Conservation (phyloP, 306 rosid species). For the Gynostemma pentaphyllum region DNA sequence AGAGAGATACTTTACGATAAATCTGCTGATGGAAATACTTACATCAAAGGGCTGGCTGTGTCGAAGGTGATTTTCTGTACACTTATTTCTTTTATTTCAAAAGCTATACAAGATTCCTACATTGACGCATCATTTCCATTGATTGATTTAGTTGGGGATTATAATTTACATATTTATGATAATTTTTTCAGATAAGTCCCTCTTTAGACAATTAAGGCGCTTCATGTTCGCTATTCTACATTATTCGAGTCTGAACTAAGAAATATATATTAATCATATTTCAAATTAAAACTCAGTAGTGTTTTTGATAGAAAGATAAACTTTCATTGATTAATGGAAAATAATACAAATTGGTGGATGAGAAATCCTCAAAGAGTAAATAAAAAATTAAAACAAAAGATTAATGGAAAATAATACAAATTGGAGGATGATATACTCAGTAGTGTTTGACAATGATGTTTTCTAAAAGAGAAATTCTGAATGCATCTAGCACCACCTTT, state of each 20-base stretch:
- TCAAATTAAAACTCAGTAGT: not conserved
- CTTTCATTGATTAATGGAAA: too few species aligned
- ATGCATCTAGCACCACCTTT: too few species aligned
- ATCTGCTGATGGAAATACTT: slow-evolving; percentile 54
- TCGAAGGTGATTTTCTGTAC: slow-evolving; percentile 46
- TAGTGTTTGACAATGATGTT: too few species aligned
- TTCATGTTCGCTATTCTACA: not conserved
- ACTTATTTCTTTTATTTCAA: not conserved
- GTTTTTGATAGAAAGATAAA: too few species aligned
- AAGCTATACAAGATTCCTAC: not conserved
- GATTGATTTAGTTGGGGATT: too few species aligned
- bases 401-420: too few species aligned
- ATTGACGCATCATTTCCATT: not conserved
- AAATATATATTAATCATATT: not conserved
- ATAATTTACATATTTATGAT: not conserved
- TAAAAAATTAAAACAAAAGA: too few species aligned
- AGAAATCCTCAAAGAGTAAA: too few species aligned
- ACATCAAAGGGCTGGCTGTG: slow-evolving; percentile 64
- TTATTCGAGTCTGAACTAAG: not conserved
- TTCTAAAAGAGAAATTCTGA: too few species aligned
- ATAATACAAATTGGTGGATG: too few species aligned
- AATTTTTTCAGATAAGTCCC: not conserved
- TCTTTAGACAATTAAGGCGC: not conserved
- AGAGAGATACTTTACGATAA: slow-evolving; percentile 73
- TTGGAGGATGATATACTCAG: too few species aligned